phyloP scores from a whole-genome alignment of 2,329 filamentous ascomycete species.

The Penicillium sp. region DNA sequence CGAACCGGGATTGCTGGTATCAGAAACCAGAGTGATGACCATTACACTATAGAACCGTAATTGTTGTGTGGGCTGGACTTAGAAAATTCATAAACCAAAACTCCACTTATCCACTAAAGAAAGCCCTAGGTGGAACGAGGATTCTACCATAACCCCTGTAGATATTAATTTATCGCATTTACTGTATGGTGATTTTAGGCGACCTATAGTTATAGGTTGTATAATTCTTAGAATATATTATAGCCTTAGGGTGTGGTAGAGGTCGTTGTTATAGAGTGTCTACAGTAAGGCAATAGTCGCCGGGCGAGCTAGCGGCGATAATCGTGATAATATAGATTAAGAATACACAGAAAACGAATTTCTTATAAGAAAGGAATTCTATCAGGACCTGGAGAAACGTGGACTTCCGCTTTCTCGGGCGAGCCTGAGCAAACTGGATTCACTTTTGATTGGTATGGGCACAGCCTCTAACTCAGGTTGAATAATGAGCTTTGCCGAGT shows the following conservation, averaged over 20 bases:
- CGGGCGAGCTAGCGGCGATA: neutral
- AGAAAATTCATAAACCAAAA: no score
- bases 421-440: constrained; percentile 20
- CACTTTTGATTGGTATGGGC: constrained; percentile 17
- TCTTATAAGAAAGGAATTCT: constrained; percentile 15
- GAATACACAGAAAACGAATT: constrained; percentile 6
- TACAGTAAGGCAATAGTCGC: neutral
- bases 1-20: neutral
- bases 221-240: no score
- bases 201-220: no score
- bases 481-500: no score
- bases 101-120: no score
- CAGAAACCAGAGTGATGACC: neutral
- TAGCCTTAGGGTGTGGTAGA: no score
- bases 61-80: neutral
- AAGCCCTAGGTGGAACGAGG: no score
- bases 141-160: no score
- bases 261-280: no score
- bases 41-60: neutral
- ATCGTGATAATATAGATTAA: neutral
- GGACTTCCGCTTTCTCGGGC: constrained; percentile 20
- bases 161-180: no score
- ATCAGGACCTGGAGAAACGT: constrained; percentile 17
- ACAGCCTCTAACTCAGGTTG: neutral
- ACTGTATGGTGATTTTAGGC: no score